Evolutionary conservation across 208 protist genomes (phyloP), one percentile per base, ranked within the genome.

Genomic region (Crithidia expoeki): DNA sequence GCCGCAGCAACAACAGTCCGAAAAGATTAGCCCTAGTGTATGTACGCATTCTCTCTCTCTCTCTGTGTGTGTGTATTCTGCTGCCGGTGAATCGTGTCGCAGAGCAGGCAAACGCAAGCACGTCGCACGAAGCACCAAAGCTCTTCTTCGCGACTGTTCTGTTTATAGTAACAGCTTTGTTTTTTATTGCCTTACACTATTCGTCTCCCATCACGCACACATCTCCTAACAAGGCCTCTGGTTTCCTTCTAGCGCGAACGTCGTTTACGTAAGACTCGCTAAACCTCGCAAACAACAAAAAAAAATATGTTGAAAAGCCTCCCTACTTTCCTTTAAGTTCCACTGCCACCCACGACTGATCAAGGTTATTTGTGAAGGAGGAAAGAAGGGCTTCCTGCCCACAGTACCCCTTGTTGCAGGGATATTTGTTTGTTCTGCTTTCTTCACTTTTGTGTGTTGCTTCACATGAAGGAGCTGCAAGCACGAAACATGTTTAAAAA

Each of bases 141-240:
- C 58, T 63, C 51, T 51, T 36, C 21, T 49, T 44, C n/a, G 16
- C 25, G 14, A 49, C 10, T 25, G 5, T 14, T 44, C 33, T 32
- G 30, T 28, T 30, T 46, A 30, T 25, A 0, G 17, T 23, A 4
- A 40, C 14, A 38, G 28, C 16, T 40, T 57, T 57, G 4, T 38
- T 2, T 57, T 57, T 57, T 57, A 33, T 32, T 4, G 19, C 4
- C 36, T 14, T 44, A 25, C 9, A 7, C n/a, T 62, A 6, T 65
- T 65, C 30, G 52, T 65, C 32, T 65, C 46, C 42, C 42, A 42
- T 38, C 40, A 52, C 9, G 60, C 60, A 55, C 60, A 55, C 60
- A 46, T 52, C 60, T 65, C 60, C 55, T 65, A 65, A 65, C 60
- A 65, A 55, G 60, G 60, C 60, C 60, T 65, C 60, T 65, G 60